phyloP scores from a whole-genome alignment of 2,329 filamentous ascomycete species.

The Fusarium subglutinans region DNA sequence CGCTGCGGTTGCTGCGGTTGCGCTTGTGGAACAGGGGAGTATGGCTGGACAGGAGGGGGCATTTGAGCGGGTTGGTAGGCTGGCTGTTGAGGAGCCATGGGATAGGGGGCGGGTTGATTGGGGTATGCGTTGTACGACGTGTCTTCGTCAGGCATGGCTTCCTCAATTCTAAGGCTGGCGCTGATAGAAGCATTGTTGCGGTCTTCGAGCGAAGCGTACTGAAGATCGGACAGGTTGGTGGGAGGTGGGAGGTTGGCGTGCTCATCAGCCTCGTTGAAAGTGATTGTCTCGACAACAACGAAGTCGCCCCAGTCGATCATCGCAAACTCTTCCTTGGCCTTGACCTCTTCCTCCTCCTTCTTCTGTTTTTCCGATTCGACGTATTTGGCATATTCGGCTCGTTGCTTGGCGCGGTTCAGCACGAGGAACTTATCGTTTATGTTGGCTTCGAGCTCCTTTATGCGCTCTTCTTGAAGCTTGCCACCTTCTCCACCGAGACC shows the following conservation, averaged over 20 bases:
- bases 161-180: slow-evolving; percentile 86
- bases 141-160: slow-evolving; percentile 87
- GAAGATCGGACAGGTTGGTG: slow-evolving; percentile 87
- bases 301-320: slow-evolving; percentile 99
- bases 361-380: slow-evolving; percentile 87
- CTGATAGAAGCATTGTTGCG: slow-evolving; percentile 90
- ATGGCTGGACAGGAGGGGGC: slow-evolving; percentile 53
- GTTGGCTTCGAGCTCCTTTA: slow-evolving; percentile 78
- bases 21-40: slow-evolving; percentile 26
- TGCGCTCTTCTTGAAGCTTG: slow-evolving; percentile 75
- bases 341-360: slow-evolving; percentile 87
- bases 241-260: slow-evolving; percentile 86
- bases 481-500: slow-evolving; percentile 73
- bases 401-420: slow-evolving; percentile 81
- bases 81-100: slow-evolving; percentile 52
- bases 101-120: slow-evolving; percentile 48
- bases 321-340: slow-evolving; percentile 78
- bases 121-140: slow-evolving; percentile 64
- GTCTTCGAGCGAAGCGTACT: slow-evolving; percentile 94
- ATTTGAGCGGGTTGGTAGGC: slow-evolving; percentile 47
- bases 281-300: slow-evolving; percentile 91
- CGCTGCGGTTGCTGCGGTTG: slow-evolving; percentile 43
- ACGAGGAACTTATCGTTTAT: slow-evolving; percentile 82
- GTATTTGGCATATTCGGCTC: slow-evolving; percentile 87
- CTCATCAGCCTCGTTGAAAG: slow-evolving; percentile 91